Conservation (phyloP, 1,139 yeast species). For the Suhomyces choctaworum region DNA sequence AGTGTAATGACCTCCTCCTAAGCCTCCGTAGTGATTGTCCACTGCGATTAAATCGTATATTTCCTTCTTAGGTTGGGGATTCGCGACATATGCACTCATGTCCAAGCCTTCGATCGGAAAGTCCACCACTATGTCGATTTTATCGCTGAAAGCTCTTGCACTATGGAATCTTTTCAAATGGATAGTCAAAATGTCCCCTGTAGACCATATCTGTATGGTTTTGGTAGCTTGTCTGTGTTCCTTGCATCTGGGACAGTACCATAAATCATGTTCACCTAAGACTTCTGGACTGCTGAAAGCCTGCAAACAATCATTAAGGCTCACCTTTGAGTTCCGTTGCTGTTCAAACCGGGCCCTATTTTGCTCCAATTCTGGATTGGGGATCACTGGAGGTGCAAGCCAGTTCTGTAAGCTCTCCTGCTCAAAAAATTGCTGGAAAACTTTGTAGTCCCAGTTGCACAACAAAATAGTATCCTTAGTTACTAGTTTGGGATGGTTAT, state of each 20-base stretch:
- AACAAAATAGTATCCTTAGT: slow-evolving; percentile 52
- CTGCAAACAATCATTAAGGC: slow-evolving; percentile 72
- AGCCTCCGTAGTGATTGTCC: slow-evolving; percentile 93
- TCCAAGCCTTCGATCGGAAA: slow-evolving; percentile 88
- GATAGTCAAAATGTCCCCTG: slow-evolving; percentile 86
- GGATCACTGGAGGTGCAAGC: slow-evolving; percentile 50
- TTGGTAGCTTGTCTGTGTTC: slow-evolving; percentile 91
- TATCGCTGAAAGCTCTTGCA: slow-evolving; percentile 83
- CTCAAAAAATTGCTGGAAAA: slow-evolving; percentile 52
- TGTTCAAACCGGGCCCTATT: slow-evolving; percentile 40
- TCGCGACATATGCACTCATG: slow-evolving; percentile 56
- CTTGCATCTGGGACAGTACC: slow-evolving; percentile 92
- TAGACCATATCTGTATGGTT: slow-evolving; percentile 86
- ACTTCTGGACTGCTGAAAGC: slow-evolving; percentile 82
- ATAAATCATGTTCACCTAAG: slow-evolving; percentile 83
- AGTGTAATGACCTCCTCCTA: slow-evolving; percentile 98
- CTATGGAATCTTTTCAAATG: slow-evolving; percentile 91
- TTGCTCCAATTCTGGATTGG: slow-evolving; percentile 54
- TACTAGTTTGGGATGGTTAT: slow-evolving; percentile 27
- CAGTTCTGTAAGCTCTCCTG: slow-evolving; percentile 51
- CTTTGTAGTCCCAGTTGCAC: slow-evolving; percentile 66
- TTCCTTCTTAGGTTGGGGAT: slow-evolving; percentile 28
- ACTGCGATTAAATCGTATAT: slow-evolving; percentile 88
- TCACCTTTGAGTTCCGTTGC: slow-evolving; percentile 51
- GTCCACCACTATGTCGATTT: slow-evolving; percentile 79